Evolutionary conservation across 495 filamentous ascomycete genomes (phyloP), one percentile per base, ranked within the genome.

Genomic region (Staphylotrichum longicolle): DNA sequence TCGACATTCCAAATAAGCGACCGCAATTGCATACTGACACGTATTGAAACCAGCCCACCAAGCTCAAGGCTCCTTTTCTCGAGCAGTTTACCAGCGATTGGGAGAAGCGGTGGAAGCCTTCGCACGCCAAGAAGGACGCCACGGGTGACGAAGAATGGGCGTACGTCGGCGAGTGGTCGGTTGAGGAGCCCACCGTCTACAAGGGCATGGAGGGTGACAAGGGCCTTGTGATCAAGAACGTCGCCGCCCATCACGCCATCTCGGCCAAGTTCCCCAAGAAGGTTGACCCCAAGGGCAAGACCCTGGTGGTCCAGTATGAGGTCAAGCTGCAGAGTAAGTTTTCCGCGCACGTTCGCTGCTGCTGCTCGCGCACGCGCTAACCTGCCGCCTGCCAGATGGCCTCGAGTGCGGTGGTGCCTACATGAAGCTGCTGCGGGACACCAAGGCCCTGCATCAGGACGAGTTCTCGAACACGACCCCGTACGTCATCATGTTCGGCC

Each of bases 401-500:
- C 86, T 99, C 58, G 93, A 97, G 73, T 99, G 95, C 77, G 95
- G 95, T 83, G 95, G 95, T 75, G 95, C 95, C 67, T 99, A 99
- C 80, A 81, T 99, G 83, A 99, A 99, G 88, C 91, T 99, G 66
- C 89, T 98, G 66, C 88, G 95, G 65, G 94, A 99, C 74, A 98
- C 91, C 83, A 96, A 93, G 82, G 88, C 90, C 76, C 91, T 98
- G 70, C 91, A 96, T 78, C 83, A 88, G 71, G 94, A 98, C 58
- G 95, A 99, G 80, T 99, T 99, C 83, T 94, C 92, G 70, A 96
- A 99, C 79, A 83, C 87, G 51, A 93, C 93, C 49, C 95, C 95
- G 42, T 99, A 99, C 74, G 90, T 99, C 65, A 95, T 99, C 82
- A 98, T 98, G 95, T 99, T 99, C 76, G 95, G 95, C 66, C 95